Evolutionary conservation across 1,139 yeast species (phyloP), one percentile per base, ranked within the genome.

Genomic region (Chernovozyma sophiae-reginae): DNA sequence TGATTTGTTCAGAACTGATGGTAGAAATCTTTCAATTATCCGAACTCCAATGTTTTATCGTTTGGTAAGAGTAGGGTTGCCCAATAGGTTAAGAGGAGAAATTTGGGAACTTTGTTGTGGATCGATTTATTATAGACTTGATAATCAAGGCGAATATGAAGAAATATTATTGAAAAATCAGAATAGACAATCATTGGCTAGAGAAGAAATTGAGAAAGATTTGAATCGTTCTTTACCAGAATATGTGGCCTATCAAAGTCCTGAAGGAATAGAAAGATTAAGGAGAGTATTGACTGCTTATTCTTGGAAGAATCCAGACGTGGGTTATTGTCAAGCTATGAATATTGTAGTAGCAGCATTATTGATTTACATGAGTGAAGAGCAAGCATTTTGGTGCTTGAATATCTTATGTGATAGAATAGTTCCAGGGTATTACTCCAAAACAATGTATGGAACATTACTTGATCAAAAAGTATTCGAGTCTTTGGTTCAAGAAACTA

Each of bases 241-340:
- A 59, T 94, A 92, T 55, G 83, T 95, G 2, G 98, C 96, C 0
- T 94, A 90, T 54, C 97, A 92, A 58, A 72, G 74, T 10, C 74
- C 74, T 4, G 95, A 86, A 51, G 98, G 99, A 6, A 90, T 94
- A 33, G 76, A 71, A 38, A 71, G 96, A 38, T 70, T 94, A 37
- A 72, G 98, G 44, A 72, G 95, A 41, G 98, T 94, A 1, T 70
- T 94, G 43, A 84, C 94, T 0, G 96, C 96, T 0, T 94, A 89
- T 53, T 86, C 97, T 0, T 92, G 97, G 97, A 86, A 86, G 50
- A 89, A 90, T 54, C 97, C 97, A 0, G 96, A 92, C 36, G 87
- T 94, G 17, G 99, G 99, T 0, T 94, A 94, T 59, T 94, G 99
- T 57, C 98, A 94, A 57, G 98, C 98, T 1, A 94, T 94, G 99